A percentile compares a stretch with the other conserved stretches of the same genome.
Conservation (phyloP, 495 filamentous ascomycete species). For the Neurospora hispaniola region DNA sequence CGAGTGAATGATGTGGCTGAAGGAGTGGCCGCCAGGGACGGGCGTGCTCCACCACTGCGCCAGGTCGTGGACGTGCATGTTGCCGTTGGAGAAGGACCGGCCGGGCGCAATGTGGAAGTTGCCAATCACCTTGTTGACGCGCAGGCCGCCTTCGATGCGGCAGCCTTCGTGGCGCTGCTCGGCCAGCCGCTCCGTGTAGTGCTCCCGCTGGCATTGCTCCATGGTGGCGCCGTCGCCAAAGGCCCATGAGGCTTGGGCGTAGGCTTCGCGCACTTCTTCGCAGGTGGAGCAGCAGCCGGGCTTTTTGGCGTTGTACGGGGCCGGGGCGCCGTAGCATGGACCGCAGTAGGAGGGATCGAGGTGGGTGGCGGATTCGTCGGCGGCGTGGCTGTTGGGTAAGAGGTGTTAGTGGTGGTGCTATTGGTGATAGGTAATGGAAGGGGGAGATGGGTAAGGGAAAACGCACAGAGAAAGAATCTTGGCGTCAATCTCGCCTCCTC, state of each 20-base stretch:
- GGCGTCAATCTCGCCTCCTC: slow-evolving; percentile 66
- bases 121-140: slow-evolving; percentile 95
- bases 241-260: slow-evolving; percentile 78
- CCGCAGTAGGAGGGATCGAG: slow-evolving; percentile 91
- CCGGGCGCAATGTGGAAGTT: slow-evolving; percentile 99
- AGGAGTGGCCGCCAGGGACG: slow-evolving; percentile 60
- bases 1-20: slow-evolving; percentile 79
- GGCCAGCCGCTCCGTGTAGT: slow-evolving; percentile 78
- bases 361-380: slow-evolving; percentile 61
- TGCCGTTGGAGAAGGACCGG: slow-evolving; percentile 75
- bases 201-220: slow-evolving; percentile 91
- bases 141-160: slow-evolving; percentile 83
- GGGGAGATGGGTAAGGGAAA: no score
- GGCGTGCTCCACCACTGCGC: slow-evolving; percentile 76
- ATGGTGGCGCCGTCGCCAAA: slow-evolving; percentile 87
- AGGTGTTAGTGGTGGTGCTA: slow-evolving; percentile 3
- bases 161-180: slow-evolving; percentile 85
- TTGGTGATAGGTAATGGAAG: not conserved
- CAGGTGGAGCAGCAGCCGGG: slow-evolving; percentile 91
- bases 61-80: slow-evolving; percentile 95
- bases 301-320: slow-evolving; percentile 60
- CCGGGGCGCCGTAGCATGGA: slow-evolving; percentile 74
- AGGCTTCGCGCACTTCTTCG: slow-evolving; percentile 90
- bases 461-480: slow-evolving; percentile 64
- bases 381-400: slow-evolving; percentile 35